Percentiles rank a stretch among this genome's conserved stretches.
Conservation (phyloP, 805 yeast genomes). For the Cyberlindnera sargentensis region DNA sequence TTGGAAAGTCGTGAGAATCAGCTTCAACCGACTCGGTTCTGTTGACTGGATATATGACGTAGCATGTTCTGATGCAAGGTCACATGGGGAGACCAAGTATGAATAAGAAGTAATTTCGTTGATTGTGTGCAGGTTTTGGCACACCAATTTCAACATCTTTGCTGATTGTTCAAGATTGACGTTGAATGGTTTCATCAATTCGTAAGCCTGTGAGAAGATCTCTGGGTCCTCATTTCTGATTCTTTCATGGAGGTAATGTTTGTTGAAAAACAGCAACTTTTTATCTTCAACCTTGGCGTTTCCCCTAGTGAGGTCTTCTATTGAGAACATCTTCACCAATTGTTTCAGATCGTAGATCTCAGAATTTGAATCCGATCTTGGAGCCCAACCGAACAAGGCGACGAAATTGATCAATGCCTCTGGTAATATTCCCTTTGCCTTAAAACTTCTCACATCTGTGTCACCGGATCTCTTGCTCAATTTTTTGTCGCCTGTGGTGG, state of each 20-base stretch:
- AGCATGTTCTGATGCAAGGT: slow-evolving; percentile 20
- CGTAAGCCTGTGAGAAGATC: slow-evolving; percentile 28
- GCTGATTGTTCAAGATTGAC: slow-evolving; percentile 28
- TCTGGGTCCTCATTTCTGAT: slow-evolving; percentile 32
- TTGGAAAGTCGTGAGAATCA: slow-evolving; percentile 12
- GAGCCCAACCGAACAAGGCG: slow-evolving; percentile 94
- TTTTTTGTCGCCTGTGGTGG: slow-evolving; percentile 66
- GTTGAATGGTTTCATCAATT: slow-evolving; percentile 13
- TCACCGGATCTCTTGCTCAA: slow-evolving; percentile 84
- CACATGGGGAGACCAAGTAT: slow-evolving; percentile 37
- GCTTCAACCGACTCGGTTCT: slow-evolving; percentile 6
- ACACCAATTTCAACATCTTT: slow-evolving; percentile 36
- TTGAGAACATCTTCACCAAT: slow-evolving; percentile 47
- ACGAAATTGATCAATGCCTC: slow-evolving; percentile 85
- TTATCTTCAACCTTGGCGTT: slow-evolving; percentile 84
- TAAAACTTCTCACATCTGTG: slow-evolving; percentile 56
- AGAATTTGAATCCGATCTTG: slow-evolving; percentile 41
- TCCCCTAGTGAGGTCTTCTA: slow-evolving; percentile 80
- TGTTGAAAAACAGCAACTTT: slow-evolving; percentile 74
- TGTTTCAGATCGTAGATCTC: slow-evolving; percentile 49
- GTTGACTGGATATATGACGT: slow-evolving; percentile 26
- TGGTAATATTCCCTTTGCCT: slow-evolving; percentile 61
- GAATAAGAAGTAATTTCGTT: slow-evolving; percentile 45
- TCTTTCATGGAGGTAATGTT: slow-evolving; percentile 47
- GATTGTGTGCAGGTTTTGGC: slow-evolving; percentile 44